phyloP scores from a whole-genome alignment of 108 stramenopile species.

The Skeletonema tropicum region DNA sequence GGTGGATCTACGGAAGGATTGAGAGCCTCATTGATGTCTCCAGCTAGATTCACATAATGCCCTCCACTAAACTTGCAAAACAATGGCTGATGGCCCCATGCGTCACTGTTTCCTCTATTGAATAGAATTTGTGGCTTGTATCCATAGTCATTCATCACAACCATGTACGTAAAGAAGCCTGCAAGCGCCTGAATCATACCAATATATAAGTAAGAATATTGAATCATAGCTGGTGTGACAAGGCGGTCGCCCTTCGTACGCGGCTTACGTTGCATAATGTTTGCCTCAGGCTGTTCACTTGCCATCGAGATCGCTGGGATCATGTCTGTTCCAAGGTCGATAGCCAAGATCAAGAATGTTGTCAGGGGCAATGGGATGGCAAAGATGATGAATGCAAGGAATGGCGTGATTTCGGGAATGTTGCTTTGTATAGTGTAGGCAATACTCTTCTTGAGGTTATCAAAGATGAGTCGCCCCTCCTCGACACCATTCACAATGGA shows the following conservation, averaged over 20 bases:
- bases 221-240: constrained; percentile 55
- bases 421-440: constrained; percentile 58
- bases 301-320: constrained; percentile 44
- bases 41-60: background rate
- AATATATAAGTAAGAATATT: constrained; percentile 59
- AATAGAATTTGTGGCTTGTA: background rate
- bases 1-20: background rate
- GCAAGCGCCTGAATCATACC: constrained; percentile 64
- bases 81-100: background rate
- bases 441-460: constrained; percentile 74
- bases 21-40: background rate
- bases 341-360: constrained; percentile 65
- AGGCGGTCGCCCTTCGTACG: constrained; percentile 57
- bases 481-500: constrained; percentile 75
- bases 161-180: constrained; percentile 60
- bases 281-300: constrained; percentile 56
- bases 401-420: constrained; percentile 61
- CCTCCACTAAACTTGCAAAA: background rate
- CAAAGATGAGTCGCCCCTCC: constrained; percentile 79
- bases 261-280: constrained; percentile 71
- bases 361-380: constrained; percentile 65
- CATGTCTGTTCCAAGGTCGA: constrained; percentile 72
- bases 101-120: background rate
- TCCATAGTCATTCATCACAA: constrained; percentile 59
- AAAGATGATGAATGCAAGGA: constrained; percentile 55